These are phyloP conservation scores for Pharus latifolius DNA, from an alignment of 176 grass and related monocot species.

Conservation along the genomic window DNA sequence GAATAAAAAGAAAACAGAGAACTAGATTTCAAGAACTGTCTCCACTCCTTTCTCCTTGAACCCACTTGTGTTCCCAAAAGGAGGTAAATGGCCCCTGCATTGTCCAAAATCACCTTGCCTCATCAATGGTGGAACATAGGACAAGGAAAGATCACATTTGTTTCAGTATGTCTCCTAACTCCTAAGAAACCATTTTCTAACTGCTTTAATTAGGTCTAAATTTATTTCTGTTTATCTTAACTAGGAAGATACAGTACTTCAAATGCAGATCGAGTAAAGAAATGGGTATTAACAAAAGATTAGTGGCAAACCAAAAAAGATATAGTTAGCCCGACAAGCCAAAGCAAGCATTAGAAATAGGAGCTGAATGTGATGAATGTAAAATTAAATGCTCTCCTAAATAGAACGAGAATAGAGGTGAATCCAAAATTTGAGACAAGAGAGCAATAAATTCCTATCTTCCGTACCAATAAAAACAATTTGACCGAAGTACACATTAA, in stretches of 20 bases:
- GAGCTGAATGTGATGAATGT: neutral
- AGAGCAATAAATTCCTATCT: neutral
- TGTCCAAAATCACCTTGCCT: neutral
- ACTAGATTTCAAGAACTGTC: neutral
- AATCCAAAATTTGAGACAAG: conserved; percentile 8
- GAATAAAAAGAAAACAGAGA: neutral
- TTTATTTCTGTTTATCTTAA: neutral
- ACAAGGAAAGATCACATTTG: neutral
- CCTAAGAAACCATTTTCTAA: neutral
- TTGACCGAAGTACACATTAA: neutral
- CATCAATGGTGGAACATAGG: neutral
- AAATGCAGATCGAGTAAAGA: neutral
- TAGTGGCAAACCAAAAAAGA: neutral
- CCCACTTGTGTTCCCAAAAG: neutral
- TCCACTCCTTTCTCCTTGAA: neutral
- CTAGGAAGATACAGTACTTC: neutral
- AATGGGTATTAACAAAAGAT: neutral
- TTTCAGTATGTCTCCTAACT: neutral
- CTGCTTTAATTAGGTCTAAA: neutral
- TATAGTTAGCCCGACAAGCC: neutral
- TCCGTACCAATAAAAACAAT: neutral
- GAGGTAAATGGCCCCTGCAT: conserved; percentile 3
- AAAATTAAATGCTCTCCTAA: neutral
- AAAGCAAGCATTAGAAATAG: neutral
- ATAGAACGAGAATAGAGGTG: neutral